phyloP scores from a whole-genome alignment of 2,329 filamentous ascomycete genomes.

The Penicillium corylophilum region DNA sequence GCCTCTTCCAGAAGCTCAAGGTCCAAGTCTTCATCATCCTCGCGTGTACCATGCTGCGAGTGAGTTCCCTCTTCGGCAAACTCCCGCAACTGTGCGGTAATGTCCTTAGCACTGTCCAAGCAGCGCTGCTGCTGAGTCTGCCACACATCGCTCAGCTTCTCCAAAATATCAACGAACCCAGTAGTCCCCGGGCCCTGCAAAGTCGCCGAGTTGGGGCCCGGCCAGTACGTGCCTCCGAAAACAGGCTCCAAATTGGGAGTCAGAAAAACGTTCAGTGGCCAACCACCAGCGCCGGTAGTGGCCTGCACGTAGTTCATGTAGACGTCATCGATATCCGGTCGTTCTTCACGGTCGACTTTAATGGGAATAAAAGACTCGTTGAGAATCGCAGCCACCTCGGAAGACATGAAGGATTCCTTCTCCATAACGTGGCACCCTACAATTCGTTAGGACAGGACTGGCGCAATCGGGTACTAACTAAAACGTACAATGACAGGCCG shows the following conservation, averaged over 20 bases:
- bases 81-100: conserved; percentile 74
- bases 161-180: conserved; percentile 79
- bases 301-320: conserved; percentile 99
- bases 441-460: conserved; percentile 16
- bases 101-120: conserved; percentile 77
- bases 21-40: conserved; percentile 70
- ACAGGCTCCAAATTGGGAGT: conserved; percentile 91
- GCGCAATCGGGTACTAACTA: too few relatives aligned
- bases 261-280: conserved; percentile 95
- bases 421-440: conserved; percentile 86
- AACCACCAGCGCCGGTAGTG: conserved; percentile 83
- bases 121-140: conserved; percentile 79
- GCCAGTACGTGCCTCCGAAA: conserved; percentile 96
- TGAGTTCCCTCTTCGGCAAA: conserved; percentile 85
- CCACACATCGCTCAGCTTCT: conserved; percentile 76
- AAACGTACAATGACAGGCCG: conserved; percentile 84
- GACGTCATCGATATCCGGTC: conserved; percentile 89
- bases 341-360: conserved; percentile 89
- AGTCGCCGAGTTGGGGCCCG: conserved; percentile 65
- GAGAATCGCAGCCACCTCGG: conserved; percentile 74
- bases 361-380: conserved; percentile 89
- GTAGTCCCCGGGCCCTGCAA: conserved; percentile 58
- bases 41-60: conserved; percentile 43
- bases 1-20: conserved; percentile 90
- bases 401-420: conserved; percentile 84